Percentiles rank a stretch among this genome's conserved stretches.
Conservation (phyloP, 495 filamentous ascomycete genomes). For the Hypoxylon lenormandii region DNA sequence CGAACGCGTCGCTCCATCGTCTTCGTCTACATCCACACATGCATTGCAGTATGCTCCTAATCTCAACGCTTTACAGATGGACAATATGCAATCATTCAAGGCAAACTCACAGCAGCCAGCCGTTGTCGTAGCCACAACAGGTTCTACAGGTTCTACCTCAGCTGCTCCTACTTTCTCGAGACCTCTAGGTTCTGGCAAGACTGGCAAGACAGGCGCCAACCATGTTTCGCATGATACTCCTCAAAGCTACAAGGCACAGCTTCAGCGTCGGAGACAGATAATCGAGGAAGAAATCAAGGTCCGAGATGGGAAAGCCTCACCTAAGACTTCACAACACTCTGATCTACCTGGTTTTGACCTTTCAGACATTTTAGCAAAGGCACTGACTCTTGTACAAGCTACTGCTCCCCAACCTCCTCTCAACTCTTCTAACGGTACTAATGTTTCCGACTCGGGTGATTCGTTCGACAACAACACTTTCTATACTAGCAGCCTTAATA, state of each 20-base stretch:
- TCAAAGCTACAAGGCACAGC: slow-evolving; percentile 82
- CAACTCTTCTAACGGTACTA: slow-evolving; percentile 65
- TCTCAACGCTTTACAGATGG: slow-evolving; percentile 48
- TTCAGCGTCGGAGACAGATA: slow-evolving; percentile 80
- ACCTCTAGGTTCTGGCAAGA: slow-evolving; percentile 53
- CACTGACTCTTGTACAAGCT: slow-evolving; percentile 72
- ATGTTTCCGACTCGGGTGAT: slow-evolving; percentile 72
- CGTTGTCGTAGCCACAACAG: slow-evolving; percentile 46
- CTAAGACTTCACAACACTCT: slow-evolving; percentile 66
- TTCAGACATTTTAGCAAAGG: slow-evolving; percentile 76
- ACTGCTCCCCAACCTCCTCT: slow-evolving; percentile 61
- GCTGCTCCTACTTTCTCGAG: slow-evolving; percentile 46
- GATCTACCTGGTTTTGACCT: slow-evolving; percentile 81
- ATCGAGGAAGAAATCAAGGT: slow-evolving; percentile 81
- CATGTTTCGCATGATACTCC: slow-evolving; percentile 87
- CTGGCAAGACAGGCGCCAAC: slow-evolving; percentile 69
- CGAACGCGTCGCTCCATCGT: slow-evolving; percentile 49
- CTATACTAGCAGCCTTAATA: slow-evolving; percentile 82
- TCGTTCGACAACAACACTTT: slow-evolving; percentile 94
- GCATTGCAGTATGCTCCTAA: slow-evolving; percentile 42
- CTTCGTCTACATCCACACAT: slow-evolving; percentile 43
- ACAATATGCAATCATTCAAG: slow-evolving; percentile 56
- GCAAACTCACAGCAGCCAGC: slow-evolving; percentile 53
- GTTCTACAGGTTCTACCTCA: slow-evolving; percentile 49
- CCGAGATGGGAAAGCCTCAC: slow-evolving; percentile 70